Evolutionary conservation across 345 rosid genomes (phyloP).

Genomic region (Punica granatum): DNA sequence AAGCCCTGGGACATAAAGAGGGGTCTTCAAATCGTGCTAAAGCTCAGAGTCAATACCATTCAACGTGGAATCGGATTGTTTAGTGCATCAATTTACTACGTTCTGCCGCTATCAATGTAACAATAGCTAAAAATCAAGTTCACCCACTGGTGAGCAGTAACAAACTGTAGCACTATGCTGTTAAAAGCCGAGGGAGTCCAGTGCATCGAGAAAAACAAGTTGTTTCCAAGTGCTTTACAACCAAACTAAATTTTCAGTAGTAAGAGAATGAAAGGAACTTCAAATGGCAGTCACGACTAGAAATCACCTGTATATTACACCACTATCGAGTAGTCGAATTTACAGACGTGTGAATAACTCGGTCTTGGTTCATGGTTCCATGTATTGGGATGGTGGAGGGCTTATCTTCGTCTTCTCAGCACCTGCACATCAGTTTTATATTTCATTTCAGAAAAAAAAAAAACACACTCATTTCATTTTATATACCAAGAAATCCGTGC

Average conservation of each 20-base stretch:
- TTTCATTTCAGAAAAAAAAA: not conserved
- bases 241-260: not conserved
- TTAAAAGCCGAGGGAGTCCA: not conserved
- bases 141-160: not conserved
- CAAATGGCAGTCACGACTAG: not conserved
- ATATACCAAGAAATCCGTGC: not conserved
- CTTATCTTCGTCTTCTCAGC: constrained; percentile 66
- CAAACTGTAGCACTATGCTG: not conserved
- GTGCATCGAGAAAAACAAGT: not conserved
- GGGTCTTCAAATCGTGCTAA: too few species aligned
- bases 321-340: not conserved
- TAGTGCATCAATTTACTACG: too few species aligned
- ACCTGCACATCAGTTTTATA: constrained; percentile 34
- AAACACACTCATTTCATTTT: not conserved
- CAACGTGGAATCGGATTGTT: too few species aligned
- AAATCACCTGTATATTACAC: not conserved
- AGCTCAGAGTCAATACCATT: too few species aligned
- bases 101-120: too few species aligned
- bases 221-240: not conserved
- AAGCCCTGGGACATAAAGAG: too few species aligned
- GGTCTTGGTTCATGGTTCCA: constrained; percentile 44
- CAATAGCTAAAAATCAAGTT: too few species aligned
- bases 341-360: not conserved
- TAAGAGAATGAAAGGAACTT: not conserved
- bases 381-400: constrained; percentile 75